Evolutionary conservation across 2,329 filamentous ascomycete genomes (phyloP).

Genomic region (Geosmithia putterillii): DNA sequence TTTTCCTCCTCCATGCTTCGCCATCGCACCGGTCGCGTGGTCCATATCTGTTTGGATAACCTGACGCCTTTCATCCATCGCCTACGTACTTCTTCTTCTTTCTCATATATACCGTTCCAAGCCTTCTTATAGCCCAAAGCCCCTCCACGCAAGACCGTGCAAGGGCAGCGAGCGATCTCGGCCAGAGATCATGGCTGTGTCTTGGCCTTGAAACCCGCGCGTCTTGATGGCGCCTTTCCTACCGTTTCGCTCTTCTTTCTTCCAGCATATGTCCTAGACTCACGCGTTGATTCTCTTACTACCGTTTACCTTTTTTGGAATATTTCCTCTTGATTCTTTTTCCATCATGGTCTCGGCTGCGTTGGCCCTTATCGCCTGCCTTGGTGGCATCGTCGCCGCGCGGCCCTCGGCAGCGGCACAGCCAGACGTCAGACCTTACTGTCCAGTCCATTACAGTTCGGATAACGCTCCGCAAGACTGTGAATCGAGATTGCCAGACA

Average conservation of each 20-base stretch:
- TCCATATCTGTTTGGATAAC: too few relatives aligned
- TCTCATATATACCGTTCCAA: background rate
- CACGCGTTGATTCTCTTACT: background rate
- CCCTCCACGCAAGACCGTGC: background rate
- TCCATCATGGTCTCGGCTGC: background rate
- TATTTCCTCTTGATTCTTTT: background rate
- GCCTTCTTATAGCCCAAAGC: too few relatives aligned
- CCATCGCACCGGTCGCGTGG: background rate
- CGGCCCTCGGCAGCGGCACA: background rate
- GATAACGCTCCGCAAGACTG: background rate
- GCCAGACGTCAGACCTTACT: too few relatives aligned
- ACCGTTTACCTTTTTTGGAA: background rate
- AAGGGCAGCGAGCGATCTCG: too few relatives aligned
- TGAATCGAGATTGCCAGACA: background rate
- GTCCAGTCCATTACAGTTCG: constrained; percentile 2
- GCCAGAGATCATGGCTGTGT: background rate
- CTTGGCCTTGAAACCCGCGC: background rate
- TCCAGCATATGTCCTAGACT: background rate
- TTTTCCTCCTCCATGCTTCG: background rate
- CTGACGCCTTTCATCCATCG: background rate
- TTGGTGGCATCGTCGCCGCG: background rate
- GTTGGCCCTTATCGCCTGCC: background rate
- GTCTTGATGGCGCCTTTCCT: background rate
- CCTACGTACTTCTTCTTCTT: background rate
- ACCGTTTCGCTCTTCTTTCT: background rate